Conservation (phyloP, 2,329 filamentous ascomycete species). For the Verticillium longisporum region DNA sequence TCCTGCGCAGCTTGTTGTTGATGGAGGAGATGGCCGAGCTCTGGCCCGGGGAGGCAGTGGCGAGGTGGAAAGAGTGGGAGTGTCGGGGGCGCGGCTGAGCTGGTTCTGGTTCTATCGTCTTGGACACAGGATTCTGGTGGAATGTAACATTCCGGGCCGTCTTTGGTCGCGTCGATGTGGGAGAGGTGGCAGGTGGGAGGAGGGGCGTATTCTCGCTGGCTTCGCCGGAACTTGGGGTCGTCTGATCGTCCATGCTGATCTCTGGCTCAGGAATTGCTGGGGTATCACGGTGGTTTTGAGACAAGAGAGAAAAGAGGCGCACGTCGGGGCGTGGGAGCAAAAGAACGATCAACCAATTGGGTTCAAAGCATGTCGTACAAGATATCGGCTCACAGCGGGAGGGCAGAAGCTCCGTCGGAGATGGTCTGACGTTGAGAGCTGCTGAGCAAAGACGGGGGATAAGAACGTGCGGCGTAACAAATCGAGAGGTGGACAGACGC, state of each 20-base stretch:
- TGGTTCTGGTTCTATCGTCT: constrained; percentile 48
- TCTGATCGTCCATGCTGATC: constrained; percentile 11
- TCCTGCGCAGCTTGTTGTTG: constrained; percentile 79
- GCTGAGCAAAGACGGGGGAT: not conserved
- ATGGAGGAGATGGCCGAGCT: constrained; percentile 62
- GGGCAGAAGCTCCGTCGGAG: not conserved
- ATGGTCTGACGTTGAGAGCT: not conserved
- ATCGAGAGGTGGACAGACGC: not conserved
- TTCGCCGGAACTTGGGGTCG: constrained; percentile 5
- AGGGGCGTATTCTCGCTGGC: constrained; percentile 27
- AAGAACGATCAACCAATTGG: not conserved
- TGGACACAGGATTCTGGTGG: constrained; percentile 61
- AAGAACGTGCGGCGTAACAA: not conserved
- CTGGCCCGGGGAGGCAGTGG: constrained; percentile 24
- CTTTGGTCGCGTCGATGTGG: constrained; percentile 23
- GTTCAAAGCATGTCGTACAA: not conserved
- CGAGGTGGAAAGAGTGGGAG: constrained; percentile 21
- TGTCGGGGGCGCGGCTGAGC: constrained; percentile 17
- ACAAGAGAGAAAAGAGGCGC: not conserved
- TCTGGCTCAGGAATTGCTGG: not conserved
- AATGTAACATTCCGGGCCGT: constrained; percentile 66
- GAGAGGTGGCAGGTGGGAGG: constrained; percentile 20
- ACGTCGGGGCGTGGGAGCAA: not conserved
- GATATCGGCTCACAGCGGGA: not conserved
- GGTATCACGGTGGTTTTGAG: not conserved